Evolutionary conservation across 345 rosid genomes (phyloP).

Genomic region (Diplotaxis tenuifolia): DNA sequence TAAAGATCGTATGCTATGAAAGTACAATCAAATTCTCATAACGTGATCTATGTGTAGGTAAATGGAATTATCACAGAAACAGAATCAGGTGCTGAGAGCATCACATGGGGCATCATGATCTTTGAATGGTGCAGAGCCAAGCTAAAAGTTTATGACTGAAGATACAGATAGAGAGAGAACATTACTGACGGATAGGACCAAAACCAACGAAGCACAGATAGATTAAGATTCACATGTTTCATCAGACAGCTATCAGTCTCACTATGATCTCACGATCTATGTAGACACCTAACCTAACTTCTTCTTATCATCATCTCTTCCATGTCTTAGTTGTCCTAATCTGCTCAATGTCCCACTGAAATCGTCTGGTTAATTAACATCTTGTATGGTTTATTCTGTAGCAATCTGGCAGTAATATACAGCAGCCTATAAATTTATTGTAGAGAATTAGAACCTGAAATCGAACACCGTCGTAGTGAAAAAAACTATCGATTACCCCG

Average conservation of each 20-base stretch:
- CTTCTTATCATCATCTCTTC: constrained; percentile 16
- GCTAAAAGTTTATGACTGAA: constrained; percentile 12
- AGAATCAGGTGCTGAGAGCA: constrained; percentile 27
- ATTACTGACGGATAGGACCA: too few species aligned
- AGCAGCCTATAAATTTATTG: background rate
- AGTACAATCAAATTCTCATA: constrained; percentile 3
- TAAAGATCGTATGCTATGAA: background rate
- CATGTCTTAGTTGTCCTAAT: constrained; percentile 3
- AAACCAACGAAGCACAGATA: constrained; percentile 9
- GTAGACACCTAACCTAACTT: constrained; percentile 9
- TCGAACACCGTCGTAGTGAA: background rate
- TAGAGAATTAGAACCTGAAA: background rate
- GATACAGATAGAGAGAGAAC: too few species aligned
- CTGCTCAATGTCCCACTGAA: constrained; percentile 9
- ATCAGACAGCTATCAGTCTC: constrained; percentile 25
- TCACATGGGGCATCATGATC: constrained; percentile 34
- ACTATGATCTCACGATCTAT: constrained; percentile 12
- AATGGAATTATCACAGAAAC: constrained; percentile 3
- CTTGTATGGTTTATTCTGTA: background rate
- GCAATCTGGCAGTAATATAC: background rate
- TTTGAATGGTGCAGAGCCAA: constrained; percentile 28
- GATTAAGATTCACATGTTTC: constrained; percentile 1
- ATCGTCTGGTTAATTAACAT: constrained; percentile 1
- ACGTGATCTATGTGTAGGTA: background rate
- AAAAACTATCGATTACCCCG: background rate